A percentile compares a stretch with the other conserved stretches of the same genome.
Conservation (phyloP, 129 eudicot species). For the Mikania micrantha region DNA sequence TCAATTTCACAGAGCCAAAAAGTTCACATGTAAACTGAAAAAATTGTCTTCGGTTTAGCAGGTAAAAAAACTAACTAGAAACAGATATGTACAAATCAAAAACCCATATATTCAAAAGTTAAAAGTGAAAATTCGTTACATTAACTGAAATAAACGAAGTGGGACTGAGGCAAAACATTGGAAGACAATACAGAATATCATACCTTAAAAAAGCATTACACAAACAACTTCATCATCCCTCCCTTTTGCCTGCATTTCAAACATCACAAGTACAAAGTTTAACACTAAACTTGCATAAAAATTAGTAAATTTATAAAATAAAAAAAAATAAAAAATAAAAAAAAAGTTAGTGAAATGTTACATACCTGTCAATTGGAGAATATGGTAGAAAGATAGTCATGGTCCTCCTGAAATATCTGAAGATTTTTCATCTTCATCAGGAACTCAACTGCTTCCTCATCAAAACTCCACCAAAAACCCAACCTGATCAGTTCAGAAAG, state of each 20-base stretch:
- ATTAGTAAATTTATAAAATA: neutral
- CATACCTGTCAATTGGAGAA: conserved; percentile 28
- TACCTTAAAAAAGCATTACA: neutral
- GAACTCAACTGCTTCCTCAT: conserved; percentile 44
- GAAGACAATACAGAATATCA: neutral
- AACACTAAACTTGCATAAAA: neutral
- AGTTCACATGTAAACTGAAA: no score
- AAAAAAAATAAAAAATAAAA: neutral
- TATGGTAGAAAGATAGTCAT: conserved; percentile 31
- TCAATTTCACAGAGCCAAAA: no score
- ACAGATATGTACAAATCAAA: no score
- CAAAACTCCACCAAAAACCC: conserved; percentile 49
- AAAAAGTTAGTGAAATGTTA: no score
- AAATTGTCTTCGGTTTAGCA: no score
- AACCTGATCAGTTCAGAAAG: conserved; percentile 44
- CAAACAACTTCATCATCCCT: neutral
- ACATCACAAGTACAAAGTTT: neutral
- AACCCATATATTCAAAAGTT: neutral
- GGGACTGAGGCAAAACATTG: neutral
- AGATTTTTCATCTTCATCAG: conserved; percentile 44
- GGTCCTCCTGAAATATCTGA: conserved; percentile 41
- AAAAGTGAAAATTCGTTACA: conserved; percentile 8
- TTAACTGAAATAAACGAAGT: neutral
- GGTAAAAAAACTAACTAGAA: no score
- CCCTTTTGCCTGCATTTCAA: neutral